These are phyloP conservation scores for Podospora pseudoanserina DNA, from an alignment of 495 filamentous ascomycete genomes.

Conservation along the genomic window DNA sequence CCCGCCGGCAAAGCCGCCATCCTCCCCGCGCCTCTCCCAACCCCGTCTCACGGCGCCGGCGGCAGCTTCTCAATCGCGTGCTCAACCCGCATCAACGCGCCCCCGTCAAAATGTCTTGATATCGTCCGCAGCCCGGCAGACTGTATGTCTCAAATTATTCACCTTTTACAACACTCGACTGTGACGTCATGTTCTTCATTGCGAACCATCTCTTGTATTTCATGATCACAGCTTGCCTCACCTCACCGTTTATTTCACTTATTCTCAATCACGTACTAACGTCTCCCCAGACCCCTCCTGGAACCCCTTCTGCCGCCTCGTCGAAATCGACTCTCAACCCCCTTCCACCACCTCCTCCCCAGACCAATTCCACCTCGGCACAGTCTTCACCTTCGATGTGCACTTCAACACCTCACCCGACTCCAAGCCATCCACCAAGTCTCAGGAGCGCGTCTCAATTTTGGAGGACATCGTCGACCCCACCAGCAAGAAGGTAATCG, in stretches of 20 bases:
- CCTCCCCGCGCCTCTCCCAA: conserved; percentile 19
- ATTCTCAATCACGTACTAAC: neutral
- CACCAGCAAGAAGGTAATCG: neutral
- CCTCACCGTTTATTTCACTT: neutral
- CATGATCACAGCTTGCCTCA: neutral
- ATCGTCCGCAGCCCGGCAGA: conserved; percentile 24
- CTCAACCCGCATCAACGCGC: conserved; percentile 30
- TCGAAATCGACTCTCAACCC: conserved; percentile 26
- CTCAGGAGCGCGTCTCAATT: neutral
- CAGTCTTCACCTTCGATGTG: conserved; percentile 33
- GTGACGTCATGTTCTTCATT: neutral
- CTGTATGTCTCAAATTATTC: conserved; percentile 16
- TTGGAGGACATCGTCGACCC: neutral
- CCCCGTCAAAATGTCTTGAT: conserved; percentile 28
- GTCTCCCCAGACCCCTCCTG: conserved; percentile 27
- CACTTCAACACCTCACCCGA: conserved; percentile 22
- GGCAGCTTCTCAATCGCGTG: conserved; percentile 32
- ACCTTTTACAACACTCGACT: neutral
- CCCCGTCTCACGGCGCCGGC: conserved; percentile 31
- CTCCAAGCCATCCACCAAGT: neutral
- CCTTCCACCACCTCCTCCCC: neutral
- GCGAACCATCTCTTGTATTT: neutral
- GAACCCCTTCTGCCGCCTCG: conserved; percentile 35
- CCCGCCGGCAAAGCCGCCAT: conserved; percentile 1
- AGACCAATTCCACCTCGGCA: conserved; percentile 24